phyloP scores from a whole-genome alignment of 1,139 yeast genomes.

The Diutina siamensis region DNA sequence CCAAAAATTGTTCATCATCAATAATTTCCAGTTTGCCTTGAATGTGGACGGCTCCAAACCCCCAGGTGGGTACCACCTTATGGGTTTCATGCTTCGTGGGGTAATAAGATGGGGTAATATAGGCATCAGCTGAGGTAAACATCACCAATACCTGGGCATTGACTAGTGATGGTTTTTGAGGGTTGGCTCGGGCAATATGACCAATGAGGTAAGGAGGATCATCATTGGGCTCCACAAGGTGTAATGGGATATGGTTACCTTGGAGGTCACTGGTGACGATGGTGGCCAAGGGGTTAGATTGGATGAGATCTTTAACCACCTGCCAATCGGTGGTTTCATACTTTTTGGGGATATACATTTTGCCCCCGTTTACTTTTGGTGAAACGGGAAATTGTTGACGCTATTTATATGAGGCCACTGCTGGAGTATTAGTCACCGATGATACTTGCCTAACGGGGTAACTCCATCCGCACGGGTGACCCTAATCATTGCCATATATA shows the following conservation, averaged over 20 bases:
- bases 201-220: slow-evolving; percentile 38
- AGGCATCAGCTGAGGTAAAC: slow-evolving; percentile 43
- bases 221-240: slow-evolving; percentile 19
- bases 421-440: neutral
- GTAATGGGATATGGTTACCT: slow-evolving; percentile 52
- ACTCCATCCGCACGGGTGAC: no score
- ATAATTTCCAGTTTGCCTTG: slow-evolving; percentile 41
- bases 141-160: slow-evolving; percentile 35
- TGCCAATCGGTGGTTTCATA: slow-evolving; percentile 26
- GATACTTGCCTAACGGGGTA: neutral
- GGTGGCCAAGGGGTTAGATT: slow-evolving; percentile 41
- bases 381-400: no score
- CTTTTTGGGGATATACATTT: slow-evolving; percentile 11
- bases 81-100: slow-evolving; percentile 46
- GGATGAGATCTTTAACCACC: slow-evolving; percentile 29
- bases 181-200: slow-evolving; percentile 47
- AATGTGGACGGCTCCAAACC: slow-evolving; percentile 50
- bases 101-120: slow-evolving; percentile 46
- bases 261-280: slow-evolving; percentile 30
- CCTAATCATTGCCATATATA: no score
- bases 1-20: slow-evolving; percentile 36
- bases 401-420: no score
- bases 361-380: no score
- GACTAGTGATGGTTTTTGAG: slow-evolving; percentile 38
- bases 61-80: slow-evolving; percentile 67